Evolutionary conservation across 2,329 filamentous ascomycete species (phyloP), one percentile per base, ranked within the genome.

Genomic region (Neofusicoccum sp.): DNA sequence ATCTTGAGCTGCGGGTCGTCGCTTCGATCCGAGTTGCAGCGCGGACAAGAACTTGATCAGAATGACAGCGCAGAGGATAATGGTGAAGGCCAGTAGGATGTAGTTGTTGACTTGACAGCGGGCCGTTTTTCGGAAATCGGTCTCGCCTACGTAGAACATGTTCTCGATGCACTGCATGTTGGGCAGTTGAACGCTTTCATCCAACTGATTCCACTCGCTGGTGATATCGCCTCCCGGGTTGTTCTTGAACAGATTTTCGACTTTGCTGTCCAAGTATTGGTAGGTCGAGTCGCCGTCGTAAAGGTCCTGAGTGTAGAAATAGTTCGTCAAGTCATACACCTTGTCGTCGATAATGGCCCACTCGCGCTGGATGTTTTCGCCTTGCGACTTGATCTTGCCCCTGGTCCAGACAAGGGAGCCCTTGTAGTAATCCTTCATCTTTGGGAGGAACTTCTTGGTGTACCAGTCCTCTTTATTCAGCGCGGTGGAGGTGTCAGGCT

Each of bases 261-360:
- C 76, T 6, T 84, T 82, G 1, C 71, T 66, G 63, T 95, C 87
- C 31, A 99, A 80, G 76, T 96, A 98, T 8, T 82, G 74, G 76
- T 90, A 96, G 0, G 73, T 70, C 0, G 76, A 69, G 4, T 80
- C 67, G 59, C 86, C 79, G 65, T 87, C 81, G 69, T 82, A 79
- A n/a, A 80, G 65, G 7, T 88, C 78, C 43, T 87, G 76, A 0
- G 92, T 96, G 70, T 91, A 81, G 75, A 93, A 93, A 77, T 99
- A 99, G 73, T 98, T 86, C 0, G 91, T 96, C 58, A 99, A 76
- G 72, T 99, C 96, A 71, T 95, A 98, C 20, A 99, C 82, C 56
- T 83, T 84, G 58, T 87, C 81, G 31, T 91, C 81, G 63, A 96
- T 85, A 59, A 89, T 88, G 64, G 90, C 88, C 92, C 95, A 98